Evolutionary conservation across 2,329 filamentous ascomycete genomes (phyloP), one percentile per base, ranked within the genome.

Genomic region (Monilinia vaccinii-corymbosi): DNA sequence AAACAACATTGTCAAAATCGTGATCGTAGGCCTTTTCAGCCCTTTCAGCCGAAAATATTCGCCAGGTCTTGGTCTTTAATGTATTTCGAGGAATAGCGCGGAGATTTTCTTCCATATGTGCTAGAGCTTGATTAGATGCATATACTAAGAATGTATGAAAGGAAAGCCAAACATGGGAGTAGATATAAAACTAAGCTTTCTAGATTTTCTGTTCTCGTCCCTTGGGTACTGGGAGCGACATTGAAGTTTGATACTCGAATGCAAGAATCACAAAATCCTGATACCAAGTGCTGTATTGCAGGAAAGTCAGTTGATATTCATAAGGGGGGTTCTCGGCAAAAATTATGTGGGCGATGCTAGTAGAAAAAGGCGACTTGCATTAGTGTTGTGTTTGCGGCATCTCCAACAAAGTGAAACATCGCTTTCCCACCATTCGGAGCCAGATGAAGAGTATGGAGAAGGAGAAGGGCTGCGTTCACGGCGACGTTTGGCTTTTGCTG

Each of bases 111-210:
- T 64, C 63, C 59, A 63, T 60, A 13, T 64, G 52, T 48, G 59
- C 63, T 64, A 55, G 34, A 13, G 14, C 31, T 32, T 55, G 31
- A 38, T 31, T 28, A 46, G 23, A 31, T 50, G 42, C 46, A 21
- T 56, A 13, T 4, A 21, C 23, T 21, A 23, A 50, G 6, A 32
- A 21, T 23, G 4, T 14, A 50, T 42, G 36, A 14, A 16, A 47
- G 25, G 28, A 7, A 38, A 50, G 50, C 2, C 56, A 11, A 44
- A 61, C 63, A 58, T 14, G 63, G 63, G 25, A 64, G n/a, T 5
- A 64, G 60, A 34, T 61, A 63, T 28, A 64, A 42, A 21, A 64
- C 63, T n/a, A 64, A 58, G 25, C 56, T 63, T 45, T 64, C 63
- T 34, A 64, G 25, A 28, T 60, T 63, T 31, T 63, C 63, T 16